A percentile compares a stretch with the other conserved stretches of the same genome.
Evolutionary conservation across 2,329 filamentous ascomycete genomes (phyloP).

Genomic region (Penicillium concentricum): DNA sequence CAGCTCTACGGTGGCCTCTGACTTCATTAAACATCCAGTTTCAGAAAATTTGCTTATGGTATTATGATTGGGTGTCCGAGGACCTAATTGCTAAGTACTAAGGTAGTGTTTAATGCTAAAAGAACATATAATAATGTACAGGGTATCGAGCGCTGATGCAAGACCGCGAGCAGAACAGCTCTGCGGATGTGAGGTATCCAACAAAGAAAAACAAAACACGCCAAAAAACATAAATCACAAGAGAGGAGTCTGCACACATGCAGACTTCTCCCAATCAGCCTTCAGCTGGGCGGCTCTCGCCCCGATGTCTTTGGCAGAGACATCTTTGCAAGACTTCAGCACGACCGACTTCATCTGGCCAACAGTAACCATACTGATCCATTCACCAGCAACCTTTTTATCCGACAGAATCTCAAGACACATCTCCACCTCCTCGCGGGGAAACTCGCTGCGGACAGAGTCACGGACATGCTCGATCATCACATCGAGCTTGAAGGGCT

Average conservation of each 20-base stretch:
- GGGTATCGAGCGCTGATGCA: slow-evolving; percentile 31
- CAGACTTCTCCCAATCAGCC: slow-evolving; percentile 26
- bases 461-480: slow-evolving; percentile 66
- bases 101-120: slow-evolving; percentile 12
- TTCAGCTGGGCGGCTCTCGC: slow-evolving; percentile 31
- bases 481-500: slow-evolving; percentile 65
- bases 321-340: slow-evolving; percentile 42
- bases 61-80: slow-evolving; percentile 16
- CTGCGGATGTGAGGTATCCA: slow-evolving; percentile 23
- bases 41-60: background rate
- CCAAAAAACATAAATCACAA: slow-evolving; percentile 11
- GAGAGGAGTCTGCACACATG: slow-evolving; percentile 8
- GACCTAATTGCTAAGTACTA: slow-evolving; percentile 20
- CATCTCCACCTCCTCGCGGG: slow-evolving; percentile 47
- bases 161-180: slow-evolving; percentile 26
- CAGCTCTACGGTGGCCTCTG: background rate
- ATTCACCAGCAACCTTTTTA: slow-evolving; percentile 49
- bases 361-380: slow-evolving; percentile 50
- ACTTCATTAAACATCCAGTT: too few relatives aligned
- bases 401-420: slow-evolving; percentile 50
- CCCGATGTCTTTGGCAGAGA: slow-evolving; percentile 38
- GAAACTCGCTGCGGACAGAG: slow-evolving; percentile 57
- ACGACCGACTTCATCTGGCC: slow-evolving; percentile 48
- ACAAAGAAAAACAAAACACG: slow-evolving; percentile 15
- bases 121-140: slow-evolving; percentile 19